Evolutionary conservation across 1,139 yeast genomes (phyloP).

Genomic region (Magnusiomyces sp.): DNA sequence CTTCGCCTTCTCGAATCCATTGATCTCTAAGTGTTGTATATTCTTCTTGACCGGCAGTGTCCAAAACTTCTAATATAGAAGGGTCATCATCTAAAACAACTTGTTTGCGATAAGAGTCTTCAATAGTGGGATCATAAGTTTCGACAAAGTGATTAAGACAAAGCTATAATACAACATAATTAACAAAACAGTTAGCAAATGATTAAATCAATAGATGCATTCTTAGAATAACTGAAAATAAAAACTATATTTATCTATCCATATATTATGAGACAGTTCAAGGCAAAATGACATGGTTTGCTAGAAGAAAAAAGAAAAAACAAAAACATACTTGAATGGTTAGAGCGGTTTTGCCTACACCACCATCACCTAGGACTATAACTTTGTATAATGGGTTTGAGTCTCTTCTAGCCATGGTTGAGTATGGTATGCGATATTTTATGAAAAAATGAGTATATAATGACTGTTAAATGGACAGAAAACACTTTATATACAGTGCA

Average conservation of each 20-base stretch:
- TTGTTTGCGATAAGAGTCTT: slow-evolving; percentile 49
- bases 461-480: too few species aligned
- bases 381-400: slow-evolving; percentile 45
- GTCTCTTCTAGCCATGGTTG: slow-evolving; percentile 13
- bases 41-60: slow-evolving; percentile 98
- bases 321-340: slow-evolving; percentile 52
- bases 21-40: slow-evolving; percentile 92
- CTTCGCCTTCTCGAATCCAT: slow-evolving; percentile 90
- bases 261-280: not conserved
- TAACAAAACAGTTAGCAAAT: slow-evolving; percentile 18
- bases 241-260: not conserved
- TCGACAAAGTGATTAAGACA: slow-evolving; percentile 46
- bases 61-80: slow-evolving; percentile 85
- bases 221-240: not conserved
- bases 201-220: slow-evolving; percentile 26
- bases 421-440: too few species aligned
- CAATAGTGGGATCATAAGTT: slow-evolving; percentile 15
- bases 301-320: not conserved
- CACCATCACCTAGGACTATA: slow-evolving; percentile 97
- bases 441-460: too few species aligned
- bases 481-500: too few species aligned
- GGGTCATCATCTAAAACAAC: slow-evolving; percentile 88
- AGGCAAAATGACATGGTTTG: not conserved
- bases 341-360: slow-evolving; percentile 94
- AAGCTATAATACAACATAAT: slow-evolving; percentile 5